Conservation (phyloP, 768 basidiomycete genomes). For the Boletus rubropictus region DNA sequence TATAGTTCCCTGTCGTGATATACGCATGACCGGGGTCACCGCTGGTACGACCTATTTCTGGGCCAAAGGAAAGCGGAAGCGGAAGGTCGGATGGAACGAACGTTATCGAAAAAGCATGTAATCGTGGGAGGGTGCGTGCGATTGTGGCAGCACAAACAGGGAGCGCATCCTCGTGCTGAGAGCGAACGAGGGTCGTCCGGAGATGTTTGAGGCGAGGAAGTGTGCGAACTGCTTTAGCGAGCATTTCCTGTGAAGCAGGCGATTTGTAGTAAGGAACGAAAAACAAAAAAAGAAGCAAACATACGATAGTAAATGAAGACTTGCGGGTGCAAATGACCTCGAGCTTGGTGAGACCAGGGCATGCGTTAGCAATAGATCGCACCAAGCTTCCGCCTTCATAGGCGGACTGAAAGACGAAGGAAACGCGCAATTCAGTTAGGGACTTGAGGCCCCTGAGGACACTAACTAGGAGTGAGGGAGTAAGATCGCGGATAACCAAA, state of each 20-base stretch:
- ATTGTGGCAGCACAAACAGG: constrained; percentile 55
- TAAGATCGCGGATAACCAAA: constrained; percentile 61
- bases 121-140: constrained; percentile 59
- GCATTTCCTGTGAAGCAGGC: constrained; percentile 26
- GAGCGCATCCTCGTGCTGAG: constrained; percentile 59
- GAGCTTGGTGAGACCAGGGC: constrained; percentile 58
- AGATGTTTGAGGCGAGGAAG: constrained; percentile 62
- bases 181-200: constrained; percentile 58
- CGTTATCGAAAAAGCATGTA: constrained; percentile 57
- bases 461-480: constrained; percentile 53
- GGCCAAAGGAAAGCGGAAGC: constrained; percentile 41
- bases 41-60: constrained; percentile 35
- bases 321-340: constrained; percentile 62
- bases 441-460: constrained; percentile 53
- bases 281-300: neutral
- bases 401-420: constrained; percentile 65
- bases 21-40: constrained; percentile 25
- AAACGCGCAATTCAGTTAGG: constrained; percentile 54
- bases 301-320: constrained; percentile 70
- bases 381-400: constrained; percentile 71
- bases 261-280: neutral
- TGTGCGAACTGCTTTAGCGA: constrained; percentile 56
- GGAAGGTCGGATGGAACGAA: constrained; percentile 58
- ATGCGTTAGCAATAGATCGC: constrained; percentile 58
- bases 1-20: constrained; percentile 47